A percentile compares a stretch with the other conserved stretches of the same genome.
Evolutionary conservation across 257 asterid genomes (phyloP).

Genomic region (Fraxinus excelsior): DNA sequence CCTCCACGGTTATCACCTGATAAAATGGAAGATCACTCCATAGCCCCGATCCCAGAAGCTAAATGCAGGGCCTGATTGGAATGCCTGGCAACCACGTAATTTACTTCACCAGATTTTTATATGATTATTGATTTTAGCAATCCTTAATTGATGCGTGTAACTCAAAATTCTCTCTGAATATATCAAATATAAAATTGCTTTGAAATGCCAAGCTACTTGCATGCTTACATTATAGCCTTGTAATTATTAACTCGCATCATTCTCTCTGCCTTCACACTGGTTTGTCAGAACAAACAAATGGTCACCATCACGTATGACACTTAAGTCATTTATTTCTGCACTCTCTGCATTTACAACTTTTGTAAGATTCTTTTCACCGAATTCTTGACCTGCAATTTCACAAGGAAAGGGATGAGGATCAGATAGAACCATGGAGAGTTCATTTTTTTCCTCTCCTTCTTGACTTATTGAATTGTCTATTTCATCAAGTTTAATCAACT

Average conservation of each 20-base stretch:
- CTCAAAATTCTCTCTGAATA: background rate
- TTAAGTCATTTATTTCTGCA: conserved; percentile 80
- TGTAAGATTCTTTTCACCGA: conserved; percentile 50
- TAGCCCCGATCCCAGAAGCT: background rate
- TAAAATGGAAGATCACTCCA: background rate
- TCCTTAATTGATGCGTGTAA: background rate
- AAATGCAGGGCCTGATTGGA: conserved; percentile 4
- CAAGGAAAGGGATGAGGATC: conserved; percentile 27
- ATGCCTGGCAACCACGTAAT: background rate
- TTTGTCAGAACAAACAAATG: conserved; percentile 62
- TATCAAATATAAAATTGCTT: conserved; percentile 21
- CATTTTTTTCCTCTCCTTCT: background rate
- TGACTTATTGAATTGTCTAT: background rate
- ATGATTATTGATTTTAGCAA: background rate
- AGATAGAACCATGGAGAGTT: conserved; percentile 24
- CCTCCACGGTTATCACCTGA: background rate
- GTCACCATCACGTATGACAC: conserved; percentile 81
- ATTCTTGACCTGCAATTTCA: conserved; percentile 76
- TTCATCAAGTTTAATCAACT: background rate
- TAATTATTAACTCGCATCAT: conserved; percentile 26
- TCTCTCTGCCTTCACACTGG: conserved; percentile 23
- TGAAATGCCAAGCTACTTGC: conserved; percentile 29
- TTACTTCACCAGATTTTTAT: background rate
- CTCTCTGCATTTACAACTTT: conserved; percentile 56
- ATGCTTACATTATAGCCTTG: conserved; percentile 16